These are phyloP conservation scores for Fusarium circinatum DNA, from an alignment of 2,329 filamentous ascomycete genomes.

Conservation along the genomic window DNA sequence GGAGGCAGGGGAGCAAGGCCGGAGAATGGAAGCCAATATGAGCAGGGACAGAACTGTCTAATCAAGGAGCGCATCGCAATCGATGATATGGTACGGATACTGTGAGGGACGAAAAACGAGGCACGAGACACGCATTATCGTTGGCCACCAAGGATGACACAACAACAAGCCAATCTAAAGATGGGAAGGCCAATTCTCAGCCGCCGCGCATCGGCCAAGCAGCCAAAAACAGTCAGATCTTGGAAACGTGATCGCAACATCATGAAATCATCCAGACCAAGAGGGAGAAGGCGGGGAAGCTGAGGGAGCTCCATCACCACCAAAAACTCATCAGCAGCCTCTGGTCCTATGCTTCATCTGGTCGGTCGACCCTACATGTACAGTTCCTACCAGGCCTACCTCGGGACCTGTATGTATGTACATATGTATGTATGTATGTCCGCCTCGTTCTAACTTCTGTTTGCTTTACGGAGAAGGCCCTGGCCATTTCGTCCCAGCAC, in stretches of 20 bases:
- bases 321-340: constrained; percentile 11
- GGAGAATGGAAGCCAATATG: constrained; percentile 23
- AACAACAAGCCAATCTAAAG: constrained; percentile 2
- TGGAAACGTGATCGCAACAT: constrained; percentile 29
- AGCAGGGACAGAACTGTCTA: constrained; percentile 15
- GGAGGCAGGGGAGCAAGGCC: constrained; percentile 12
- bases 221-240: constrained; percentile 26
- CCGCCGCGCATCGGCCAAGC: constrained; percentile 9
- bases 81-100: neutral
- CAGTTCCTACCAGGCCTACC: neutral
- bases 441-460: neutral
- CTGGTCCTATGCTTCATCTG: neutral
- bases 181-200: constrained; percentile 6
- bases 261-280: constrained; percentile 29
- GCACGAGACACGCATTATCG: constrained; percentile 20
- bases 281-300: constrained; percentile 30
- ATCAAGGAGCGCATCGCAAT: constrained; percentile 21
- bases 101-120: constrained; percentile 22
- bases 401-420: neutral
- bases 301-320: constrained; percentile 25
- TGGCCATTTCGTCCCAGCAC: constrained; percentile 15
- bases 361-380: neutral
- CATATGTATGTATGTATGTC: neutral
- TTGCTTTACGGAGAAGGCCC: neutral
- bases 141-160: constrained; percentile 18